Evolutionary conservation across 805 yeast species (phyloP), one percentile per base, ranked within the genome.

Genomic region (Zygosaccharomyces rouxii): DNA sequence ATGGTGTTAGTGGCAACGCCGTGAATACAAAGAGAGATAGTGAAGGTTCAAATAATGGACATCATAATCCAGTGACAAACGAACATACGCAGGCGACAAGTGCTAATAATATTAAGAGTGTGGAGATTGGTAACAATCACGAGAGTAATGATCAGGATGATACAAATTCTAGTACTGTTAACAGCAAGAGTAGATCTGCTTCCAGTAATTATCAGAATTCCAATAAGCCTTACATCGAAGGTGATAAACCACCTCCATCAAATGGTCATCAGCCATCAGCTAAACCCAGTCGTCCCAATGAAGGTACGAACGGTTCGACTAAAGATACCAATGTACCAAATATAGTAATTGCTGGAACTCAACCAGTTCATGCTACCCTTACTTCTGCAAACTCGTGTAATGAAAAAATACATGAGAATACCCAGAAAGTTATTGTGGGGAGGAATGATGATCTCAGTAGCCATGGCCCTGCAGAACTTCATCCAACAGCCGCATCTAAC

Each of bases 341-440:
- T 35, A 29, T 13, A 16, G 11, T 23, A 41, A 30, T 51, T 51
- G 35, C 44, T 38, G 30, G 51, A 19, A 39, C 50, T 16, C 58
- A 40, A 29, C 60, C 62, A 4, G 57, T 50, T 3, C 66, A 57
- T 41, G 52, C 62, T 3, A 49, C 55, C 6, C 53, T 62, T n/a
- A 55, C 57, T 59, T 55, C 61, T 3, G 48, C 67, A 2, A 64
- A 58, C 42, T 44, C 55, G 18, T 47, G 55, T 2, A 60, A 61
- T 5, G 67, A 62, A 47, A 63, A 60, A 48, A 47, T 63, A 21
- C 67, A 63, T 52, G 63, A 58, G 23, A 57, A 55, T 35, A 56
- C 59, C 33, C 55, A 56, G 35, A 53, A 52, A n/a, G 55, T 62
- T 22, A 53, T 64, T 35, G 67, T 64, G 3, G 69, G 69, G 9